Evolutionary conservation across 2,329 filamentous ascomycete species (phyloP).

Genomic region (Emergomyces africanus): DNA sequence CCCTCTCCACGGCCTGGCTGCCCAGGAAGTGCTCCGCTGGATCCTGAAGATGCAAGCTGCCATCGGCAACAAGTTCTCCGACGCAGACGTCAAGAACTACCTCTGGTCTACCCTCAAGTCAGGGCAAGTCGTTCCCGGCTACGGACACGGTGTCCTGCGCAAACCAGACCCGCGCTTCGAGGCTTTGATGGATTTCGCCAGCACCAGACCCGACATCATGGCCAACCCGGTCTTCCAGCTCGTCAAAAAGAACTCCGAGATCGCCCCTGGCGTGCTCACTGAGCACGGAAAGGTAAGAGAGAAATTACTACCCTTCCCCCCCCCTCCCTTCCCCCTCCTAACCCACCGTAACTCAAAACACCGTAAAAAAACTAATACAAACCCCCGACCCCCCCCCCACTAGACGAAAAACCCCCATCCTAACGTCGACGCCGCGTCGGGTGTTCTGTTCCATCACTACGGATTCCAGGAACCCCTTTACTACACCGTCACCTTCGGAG

Average conservation of each 20-base stretch:
- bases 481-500: constrained; percentile 63
- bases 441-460: constrained; percentile 95
- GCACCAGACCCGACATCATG: constrained; percentile 70
- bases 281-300: constrained; percentile 69
- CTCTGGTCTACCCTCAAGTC: constrained; percentile 90
- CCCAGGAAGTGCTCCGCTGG: constrained; percentile 95
- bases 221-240: constrained; percentile 84
- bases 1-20: constrained; percentile 84
- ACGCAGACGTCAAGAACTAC: constrained; percentile 74
- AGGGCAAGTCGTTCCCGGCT: constrained; percentile 86
- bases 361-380: background rate
- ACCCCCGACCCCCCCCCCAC: no score
- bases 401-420: constrained; percentile 95
- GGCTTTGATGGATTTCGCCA: constrained; percentile 91
- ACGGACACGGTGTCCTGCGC: constrained; percentile 88
- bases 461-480: constrained; percentile 96
- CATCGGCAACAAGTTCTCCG: constrained; percentile 65
- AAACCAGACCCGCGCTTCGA: constrained; percentile 96
- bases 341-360: constrained; percentile 6
- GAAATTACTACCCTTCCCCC: no score
- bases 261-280: constrained; percentile 79
- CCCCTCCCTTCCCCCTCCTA: no score
- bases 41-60: constrained; percentile 89
- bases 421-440: constrained; percentile 88
- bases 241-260: constrained; percentile 82